Conservation (phyloP, 2,329 filamentous ascomycete species). For the Phaeosphaeria sp. region DNA sequence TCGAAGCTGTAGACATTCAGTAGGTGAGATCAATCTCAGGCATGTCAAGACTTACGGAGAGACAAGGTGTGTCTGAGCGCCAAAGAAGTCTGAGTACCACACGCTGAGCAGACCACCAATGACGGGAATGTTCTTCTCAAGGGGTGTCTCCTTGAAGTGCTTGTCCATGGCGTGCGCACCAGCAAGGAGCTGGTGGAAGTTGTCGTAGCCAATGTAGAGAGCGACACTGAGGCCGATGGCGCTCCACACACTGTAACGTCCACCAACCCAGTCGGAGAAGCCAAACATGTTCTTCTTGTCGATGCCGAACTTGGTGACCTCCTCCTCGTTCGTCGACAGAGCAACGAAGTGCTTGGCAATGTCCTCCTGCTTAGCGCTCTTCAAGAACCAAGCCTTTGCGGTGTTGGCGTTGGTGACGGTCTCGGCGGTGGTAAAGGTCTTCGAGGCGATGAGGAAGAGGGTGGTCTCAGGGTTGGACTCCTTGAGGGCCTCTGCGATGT, state of each 20-base stretch:
- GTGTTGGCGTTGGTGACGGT: constrained; percentile 97
- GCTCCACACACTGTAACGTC: constrained; percentile 98
- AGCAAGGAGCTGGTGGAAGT: constrained; percentile 94
- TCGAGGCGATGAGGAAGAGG: constrained; percentile 97
- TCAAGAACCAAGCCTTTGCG: constrained; percentile 95
- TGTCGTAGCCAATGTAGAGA: constrained; percentile 95
- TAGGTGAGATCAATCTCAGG: constrained; percentile 1
- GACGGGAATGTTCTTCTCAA: constrained; percentile 93
- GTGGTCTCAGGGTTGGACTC: constrained; percentile 94
- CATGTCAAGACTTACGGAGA: constrained; percentile 73
- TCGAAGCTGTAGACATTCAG: constrained; percentile 71
- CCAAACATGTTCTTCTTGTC: constrained; percentile 99
- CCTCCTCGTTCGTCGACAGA: constrained; percentile 90
- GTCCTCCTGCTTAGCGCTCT: constrained; percentile 76
- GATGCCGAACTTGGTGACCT: constrained; percentile 98
- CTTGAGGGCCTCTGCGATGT: constrained; percentile 91
- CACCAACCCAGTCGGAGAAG: constrained; percentile 98
- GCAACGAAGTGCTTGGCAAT: constrained; percentile 99
- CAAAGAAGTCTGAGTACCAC: constrained; percentile 99
- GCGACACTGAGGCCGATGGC: constrained; percentile 95
- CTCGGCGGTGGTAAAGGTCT: constrained; percentile 99
- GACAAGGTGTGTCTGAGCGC: constrained; percentile 95
- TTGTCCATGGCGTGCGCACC: constrained; percentile 98
- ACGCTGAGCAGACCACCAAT: constrained; percentile 93
- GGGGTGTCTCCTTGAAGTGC: constrained; percentile 90